Percentiles rank a stretch among this genome's conserved stretches.
Conservation (phyloP, 441 rosid species). For the Corymbia calophylla region DNA sequence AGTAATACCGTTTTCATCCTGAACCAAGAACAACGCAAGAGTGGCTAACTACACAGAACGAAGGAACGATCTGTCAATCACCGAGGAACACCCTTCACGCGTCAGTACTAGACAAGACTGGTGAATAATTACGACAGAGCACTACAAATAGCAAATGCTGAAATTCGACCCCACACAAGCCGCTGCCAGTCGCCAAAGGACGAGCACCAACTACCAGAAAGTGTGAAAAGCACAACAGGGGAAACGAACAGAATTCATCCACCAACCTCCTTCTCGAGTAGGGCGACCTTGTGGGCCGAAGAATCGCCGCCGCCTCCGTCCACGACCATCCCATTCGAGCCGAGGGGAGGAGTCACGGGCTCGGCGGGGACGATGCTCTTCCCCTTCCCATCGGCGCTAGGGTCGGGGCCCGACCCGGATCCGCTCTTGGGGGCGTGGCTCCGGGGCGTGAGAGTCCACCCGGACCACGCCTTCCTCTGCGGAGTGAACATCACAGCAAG, state of each 20-base stretch:
- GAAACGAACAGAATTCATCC: background rate
- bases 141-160: background rate
- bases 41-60: background rate
- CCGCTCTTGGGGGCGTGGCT: conserved; percentile 21
- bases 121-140: background rate
- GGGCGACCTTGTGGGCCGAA: conserved; percentile 36
- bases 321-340: conserved; percentile 11
- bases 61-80: background rate
- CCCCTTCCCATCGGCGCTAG: conserved; percentile 29
- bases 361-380: conserved; percentile 34
- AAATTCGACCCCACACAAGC: background rate
- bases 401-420: conserved; percentile 30
- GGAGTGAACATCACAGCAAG: conserved; percentile 63
- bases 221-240: background rate
- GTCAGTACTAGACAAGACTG: background rate
- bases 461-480: conserved; percentile 57
- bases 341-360: conserved; percentile 30
- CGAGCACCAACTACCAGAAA: background rate
- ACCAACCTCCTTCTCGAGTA: conserved; percentile 78
- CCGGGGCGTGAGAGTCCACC: conserved; percentile 51
- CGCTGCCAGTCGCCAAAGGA: background rate
- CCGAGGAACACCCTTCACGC: background rate
- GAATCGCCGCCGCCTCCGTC: conserved; percentile 7
- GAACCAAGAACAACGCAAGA: background rate
- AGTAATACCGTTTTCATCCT: background rate